phyloP scores from a whole-genome alignment of 306 rosid species.

The Sicyos baderoa region DNA sequence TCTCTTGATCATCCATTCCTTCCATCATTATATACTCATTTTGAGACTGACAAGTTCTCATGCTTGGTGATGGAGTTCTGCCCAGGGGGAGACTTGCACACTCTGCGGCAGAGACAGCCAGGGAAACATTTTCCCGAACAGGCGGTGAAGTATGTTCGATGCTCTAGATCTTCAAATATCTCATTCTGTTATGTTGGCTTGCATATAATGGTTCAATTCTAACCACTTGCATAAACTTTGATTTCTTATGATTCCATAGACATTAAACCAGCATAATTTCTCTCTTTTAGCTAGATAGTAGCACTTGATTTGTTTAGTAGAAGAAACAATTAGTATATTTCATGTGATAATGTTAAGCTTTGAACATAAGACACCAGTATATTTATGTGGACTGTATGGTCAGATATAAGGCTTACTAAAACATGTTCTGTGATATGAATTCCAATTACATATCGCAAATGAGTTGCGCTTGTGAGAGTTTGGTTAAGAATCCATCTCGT shows the following conservation, averaged over 20 bases:
- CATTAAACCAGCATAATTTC: no score
- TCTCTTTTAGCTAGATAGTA: not conserved
- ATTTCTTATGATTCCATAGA: no score
- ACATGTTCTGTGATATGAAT: no score
- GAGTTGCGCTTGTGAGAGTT: no score
- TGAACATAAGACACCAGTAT: no score
- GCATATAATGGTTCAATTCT: not conserved
- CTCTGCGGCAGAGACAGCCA: constrained; percentile 90
- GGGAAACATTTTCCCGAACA: constrained; percentile 97
- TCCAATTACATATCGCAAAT: no score
- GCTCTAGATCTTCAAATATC: not conserved
- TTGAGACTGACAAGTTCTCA: constrained; percentile 92
- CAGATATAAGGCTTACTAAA: no score
- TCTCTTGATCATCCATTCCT: constrained; percentile 96
- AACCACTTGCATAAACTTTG: no score
- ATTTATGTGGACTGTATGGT: no score
- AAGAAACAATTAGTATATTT: no score
- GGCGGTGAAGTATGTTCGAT: constrained; percentile 85
- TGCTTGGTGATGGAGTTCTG: constrained; percentile 99
- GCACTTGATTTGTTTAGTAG: not conserved
- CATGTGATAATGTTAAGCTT: no score
- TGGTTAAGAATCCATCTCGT: no score
- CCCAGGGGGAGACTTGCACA: constrained; percentile 98
- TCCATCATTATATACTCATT: constrained; percentile 86
- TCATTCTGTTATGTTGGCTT: not conserved